A percentile compares a stretch with the other conserved stretches of the same genome.
Evolutionary conservation across 371 early-diverging fungal genomes (phyloP).

Genomic region (Rhizopus sp.): DNA sequence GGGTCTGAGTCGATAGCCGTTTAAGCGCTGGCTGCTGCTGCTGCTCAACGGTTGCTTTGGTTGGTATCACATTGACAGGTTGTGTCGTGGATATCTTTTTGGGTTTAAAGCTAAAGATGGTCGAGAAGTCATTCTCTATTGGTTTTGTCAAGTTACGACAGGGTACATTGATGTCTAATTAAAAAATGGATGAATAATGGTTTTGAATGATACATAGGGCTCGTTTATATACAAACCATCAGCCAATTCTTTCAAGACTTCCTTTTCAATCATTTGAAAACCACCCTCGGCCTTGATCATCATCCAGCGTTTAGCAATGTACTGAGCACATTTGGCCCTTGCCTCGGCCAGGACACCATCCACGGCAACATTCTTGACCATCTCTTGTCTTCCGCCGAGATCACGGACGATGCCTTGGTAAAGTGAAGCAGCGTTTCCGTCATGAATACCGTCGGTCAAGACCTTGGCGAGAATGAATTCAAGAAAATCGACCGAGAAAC

Average conservation of each 20-base stretch:
- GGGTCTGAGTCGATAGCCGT: constrained; percentile 2
- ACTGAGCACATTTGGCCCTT: constrained; percentile 32
- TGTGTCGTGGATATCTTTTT: constrained; percentile 4
- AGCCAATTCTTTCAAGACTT: constrained; percentile 31
- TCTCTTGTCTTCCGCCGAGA: constrained; percentile 47
- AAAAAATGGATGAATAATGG: background rate
- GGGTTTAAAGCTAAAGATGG: constrained; percentile 27
- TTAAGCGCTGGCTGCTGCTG: background rate
- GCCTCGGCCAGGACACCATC: constrained; percentile 39
- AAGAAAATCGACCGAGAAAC: constrained; percentile 51
- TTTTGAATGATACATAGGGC: background rate
- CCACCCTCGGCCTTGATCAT: constrained; percentile 40
- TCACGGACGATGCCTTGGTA: constrained; percentile 51
- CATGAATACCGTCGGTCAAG: constrained; percentile 40
- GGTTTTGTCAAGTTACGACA: constrained; percentile 35
- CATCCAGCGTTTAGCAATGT: constrained; percentile 40
- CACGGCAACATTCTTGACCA: constrained; percentile 43
- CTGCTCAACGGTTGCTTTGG: too few relatives aligned
- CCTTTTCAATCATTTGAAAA: constrained; percentile 39
- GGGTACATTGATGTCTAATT: constrained; percentile 40
- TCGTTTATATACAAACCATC: constrained; percentile 30
- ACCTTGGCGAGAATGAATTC: constrained; percentile 42
- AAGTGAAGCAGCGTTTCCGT: constrained; percentile 40
- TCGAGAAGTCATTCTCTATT: constrained; percentile 26
- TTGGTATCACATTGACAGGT: too few relatives aligned